phyloP scores from a whole-genome alignment of 805 yeast genomes.

The Candida stauntonica region DNA sequence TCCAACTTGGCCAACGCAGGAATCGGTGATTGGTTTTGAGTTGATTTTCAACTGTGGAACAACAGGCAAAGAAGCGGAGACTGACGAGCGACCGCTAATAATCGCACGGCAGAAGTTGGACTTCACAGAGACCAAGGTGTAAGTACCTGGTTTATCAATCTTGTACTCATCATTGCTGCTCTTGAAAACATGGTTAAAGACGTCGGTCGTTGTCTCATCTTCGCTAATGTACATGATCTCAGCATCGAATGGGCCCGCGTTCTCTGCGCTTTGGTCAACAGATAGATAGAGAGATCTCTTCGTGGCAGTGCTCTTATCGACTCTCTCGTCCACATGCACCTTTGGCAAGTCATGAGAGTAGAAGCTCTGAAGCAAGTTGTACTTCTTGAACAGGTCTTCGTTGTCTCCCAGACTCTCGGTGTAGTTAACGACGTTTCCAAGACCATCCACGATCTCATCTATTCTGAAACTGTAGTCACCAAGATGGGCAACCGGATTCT shows the following conservation, averaged over 20 bases:
- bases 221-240: slow-evolving; percentile 29
- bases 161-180: slow-evolving; percentile 30
- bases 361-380: slow-evolving; percentile 41
- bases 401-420: slow-evolving; percentile 28
- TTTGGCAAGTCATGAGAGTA: slow-evolving; percentile 53
- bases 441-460: slow-evolving; percentile 57
- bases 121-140: slow-evolving; percentile 46
- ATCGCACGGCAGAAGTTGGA: slow-evolving; percentile 68
- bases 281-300: slow-evolving; percentile 34
- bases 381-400: slow-evolving; percentile 26
- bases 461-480: slow-evolving; percentile 57
- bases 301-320: slow-evolving; percentile 33
- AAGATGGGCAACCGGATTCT: slow-evolving; percentile 35
- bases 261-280: slow-evolving; percentile 28
- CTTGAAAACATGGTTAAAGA: slow-evolving; percentile 25
- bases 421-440: slow-evolving; percentile 54
- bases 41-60: slow-evolving; percentile 43
- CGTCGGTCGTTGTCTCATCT: slow-evolving; percentile 22
- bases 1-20: slow-evolving; percentile 92
- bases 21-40: slow-evolving; percentile 59
- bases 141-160: slow-evolving; percentile 61
- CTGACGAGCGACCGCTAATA: slow-evolving; percentile 49
- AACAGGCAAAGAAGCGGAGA: slow-evolving; percentile 54
- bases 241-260: slow-evolving; percentile 33
- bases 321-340: slow-evolving; percentile 41